These are phyloP conservation scores for Cladosporium colombiae DNA, from an alignment of 2,329 filamentous ascomycete species.

Conservation along the genomic window DNA sequence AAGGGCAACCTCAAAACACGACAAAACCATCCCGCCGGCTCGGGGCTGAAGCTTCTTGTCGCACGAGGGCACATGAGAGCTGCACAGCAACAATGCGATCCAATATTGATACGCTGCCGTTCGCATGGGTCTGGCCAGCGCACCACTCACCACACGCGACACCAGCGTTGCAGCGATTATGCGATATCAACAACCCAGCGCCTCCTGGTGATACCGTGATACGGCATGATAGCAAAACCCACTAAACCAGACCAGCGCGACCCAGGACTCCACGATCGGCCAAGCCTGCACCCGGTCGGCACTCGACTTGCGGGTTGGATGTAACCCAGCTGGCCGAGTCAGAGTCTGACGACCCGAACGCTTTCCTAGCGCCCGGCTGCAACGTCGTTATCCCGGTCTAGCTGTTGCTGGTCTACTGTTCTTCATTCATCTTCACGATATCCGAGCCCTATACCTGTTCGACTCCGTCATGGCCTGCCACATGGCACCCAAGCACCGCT, in stretches of 20 bases:
- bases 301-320: slow-evolving; percentile 6
- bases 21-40: slow-evolving; percentile 1
- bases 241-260: not conserved
- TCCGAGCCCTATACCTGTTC: not conserved
- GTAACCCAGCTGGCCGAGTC: slow-evolving; percentile 1
- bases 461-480: not conserved
- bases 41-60: slow-evolving; percentile 15
- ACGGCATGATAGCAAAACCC: slow-evolving; percentile 3
- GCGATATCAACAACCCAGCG: slow-evolving; percentile 14
- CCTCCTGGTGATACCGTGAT: slow-evolving; percentile 6
- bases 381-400: slow-evolving; percentile 7
- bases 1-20: not conserved
- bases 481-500: slow-evolving; percentile 5
- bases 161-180: slow-evolving; percentile 15
- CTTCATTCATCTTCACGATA: slow-evolving; percentile 3
- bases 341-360: slow-evolving; percentile 3
- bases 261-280: not conserved
- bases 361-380: slow-evolving; percentile 11
- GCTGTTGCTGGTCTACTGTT: not conserved
- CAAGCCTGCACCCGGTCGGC: not conserved
- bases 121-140: slow-evolving; percentile 9
- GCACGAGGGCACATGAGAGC: not conserved
- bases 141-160: not conserved
- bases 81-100: not conserved
- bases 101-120: slow-evolving; percentile 18